These are phyloP conservation scores for Nakaseomyces uthaithaninus DNA, from an alignment of 1,139 yeast genomes.

Conservation along the genomic window DNA sequence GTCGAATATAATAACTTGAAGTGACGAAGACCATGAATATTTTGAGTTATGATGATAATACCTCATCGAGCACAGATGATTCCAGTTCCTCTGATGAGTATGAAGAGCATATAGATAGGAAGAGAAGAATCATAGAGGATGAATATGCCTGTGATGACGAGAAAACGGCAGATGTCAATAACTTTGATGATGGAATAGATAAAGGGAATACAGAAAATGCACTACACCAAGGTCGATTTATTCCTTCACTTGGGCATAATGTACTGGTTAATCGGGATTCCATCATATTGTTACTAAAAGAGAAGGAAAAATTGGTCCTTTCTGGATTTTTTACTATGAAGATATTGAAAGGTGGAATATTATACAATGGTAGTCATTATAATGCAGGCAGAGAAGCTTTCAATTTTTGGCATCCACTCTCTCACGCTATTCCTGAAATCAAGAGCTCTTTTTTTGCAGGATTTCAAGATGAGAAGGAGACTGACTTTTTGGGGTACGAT, in stretches of 20 bases:
- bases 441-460: slow-evolving; percentile 32
- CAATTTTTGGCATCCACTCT: slow-evolving; percentile 43
- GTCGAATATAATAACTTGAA: no score
- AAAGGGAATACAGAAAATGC: neutral
- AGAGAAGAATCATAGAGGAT: neutral
- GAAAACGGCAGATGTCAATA: no score
- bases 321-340: slow-evolving; percentile 51
- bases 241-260: slow-evolving; percentile 10
- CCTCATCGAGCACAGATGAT: neutral
- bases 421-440: slow-evolving; percentile 50
- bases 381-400: slow-evolving; percentile 35
- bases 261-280: slow-evolving; percentile 8
- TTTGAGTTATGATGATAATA: neutral
- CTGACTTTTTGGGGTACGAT: neutral
- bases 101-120: neutral
- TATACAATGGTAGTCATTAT: slow-evolving; percentile 46
- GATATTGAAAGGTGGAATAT: slow-evolving; percentile 52
- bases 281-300: slow-evolving; percentile 11
- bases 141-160: neutral
- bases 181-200: neutral
- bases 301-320: slow-evolving; percentile 40
- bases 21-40: neutral
- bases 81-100: neutral
- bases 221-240: slow-evolving; percentile 4
- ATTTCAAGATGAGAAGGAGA: slow-evolving; percentile 26